phyloP scores from a whole-genome alignment of 257 asterid genomes.

The Echium plantagineum region DNA sequence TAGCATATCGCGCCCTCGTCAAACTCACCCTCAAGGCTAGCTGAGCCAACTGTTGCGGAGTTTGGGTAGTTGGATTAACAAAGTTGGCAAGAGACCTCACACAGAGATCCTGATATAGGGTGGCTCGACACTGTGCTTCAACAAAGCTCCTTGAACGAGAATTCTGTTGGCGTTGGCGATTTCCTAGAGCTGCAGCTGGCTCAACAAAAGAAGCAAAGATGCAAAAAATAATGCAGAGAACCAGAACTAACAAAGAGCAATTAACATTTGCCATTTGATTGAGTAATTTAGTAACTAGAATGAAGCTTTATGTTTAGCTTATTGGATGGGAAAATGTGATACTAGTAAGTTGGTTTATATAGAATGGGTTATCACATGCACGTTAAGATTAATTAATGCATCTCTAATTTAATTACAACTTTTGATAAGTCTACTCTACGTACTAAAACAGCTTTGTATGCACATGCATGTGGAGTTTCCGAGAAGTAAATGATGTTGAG shows the following conservation, averaged over 20 bases:
- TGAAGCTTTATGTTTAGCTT: too few relatives aligned
- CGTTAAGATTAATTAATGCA: background rate
- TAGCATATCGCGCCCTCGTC: constrained; percentile 13
- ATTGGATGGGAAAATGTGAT: background rate
- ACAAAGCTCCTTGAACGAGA: constrained; percentile 16
- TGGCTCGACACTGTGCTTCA: constrained; percentile 19
- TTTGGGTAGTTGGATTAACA: constrained; percentile 5
- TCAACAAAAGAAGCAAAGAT: background rate
- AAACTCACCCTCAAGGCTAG: constrained; percentile 16
- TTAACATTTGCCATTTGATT: background rate
- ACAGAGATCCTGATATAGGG: constrained; percentile 11
- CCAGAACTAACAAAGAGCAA: background rate
- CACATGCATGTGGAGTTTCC: background rate
- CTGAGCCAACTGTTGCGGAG: constrained; percentile 11
- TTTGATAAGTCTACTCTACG: background rate
- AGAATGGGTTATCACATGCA: background rate
- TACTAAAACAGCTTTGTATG: background rate
- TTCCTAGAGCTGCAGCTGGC: background rate
- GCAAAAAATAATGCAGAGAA: background rate
- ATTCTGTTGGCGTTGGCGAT: background rate
- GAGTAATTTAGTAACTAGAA: too few relatives aligned
- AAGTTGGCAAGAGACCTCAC: constrained; percentile 8
- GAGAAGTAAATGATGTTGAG: background rate
- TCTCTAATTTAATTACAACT: background rate
- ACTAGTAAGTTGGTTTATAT: background rate